These are phyloP conservation scores for Cordyceps fumosorosea DNA, from an alignment of 2,329 filamentous ascomycete species.

Conservation along the genomic window DNA sequence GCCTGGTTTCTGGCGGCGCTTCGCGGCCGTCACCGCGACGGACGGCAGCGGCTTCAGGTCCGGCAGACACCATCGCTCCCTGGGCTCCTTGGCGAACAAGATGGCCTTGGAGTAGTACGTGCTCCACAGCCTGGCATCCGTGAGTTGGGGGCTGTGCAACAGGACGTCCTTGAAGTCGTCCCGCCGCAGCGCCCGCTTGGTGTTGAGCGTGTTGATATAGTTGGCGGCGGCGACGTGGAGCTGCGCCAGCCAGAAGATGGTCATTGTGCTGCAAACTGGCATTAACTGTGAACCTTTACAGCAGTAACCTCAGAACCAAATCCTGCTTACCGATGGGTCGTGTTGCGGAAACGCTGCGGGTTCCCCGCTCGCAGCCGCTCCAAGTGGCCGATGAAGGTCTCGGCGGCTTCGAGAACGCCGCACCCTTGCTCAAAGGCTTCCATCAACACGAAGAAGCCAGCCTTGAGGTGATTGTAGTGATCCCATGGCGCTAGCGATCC, in stretches of 20 bases:
- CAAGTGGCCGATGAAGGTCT: conserved; percentile 25
- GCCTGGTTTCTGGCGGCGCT: not conserved
- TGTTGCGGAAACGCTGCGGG: conserved; percentile 27
- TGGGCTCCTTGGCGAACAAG: conserved; percentile 24
- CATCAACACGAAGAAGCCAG: conserved; percentile 26
- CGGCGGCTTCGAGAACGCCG: conserved; percentile 23
- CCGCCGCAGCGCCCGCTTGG: conserved; percentile 9
- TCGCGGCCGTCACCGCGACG: not conserved
- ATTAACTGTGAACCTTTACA: not conserved
- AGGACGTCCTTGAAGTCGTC: conserved; percentile 21
- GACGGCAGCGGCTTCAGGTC: conserved; percentile 25
- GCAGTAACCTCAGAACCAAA: not conserved
- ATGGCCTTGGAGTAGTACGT: conserved; percentile 26
- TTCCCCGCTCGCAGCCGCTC: conserved; percentile 20
- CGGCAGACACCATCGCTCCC: conserved; percentile 24
- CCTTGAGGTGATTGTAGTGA: conserved; percentile 27
- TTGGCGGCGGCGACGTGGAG: conserved; percentile 24
- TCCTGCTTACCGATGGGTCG: conserved; percentile 22
- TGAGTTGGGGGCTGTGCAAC: conserved; percentile 20
- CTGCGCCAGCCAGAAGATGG: conserved; percentile 29
- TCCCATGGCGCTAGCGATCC: conserved; percentile 26
- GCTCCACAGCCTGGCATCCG: conserved; percentile 26
- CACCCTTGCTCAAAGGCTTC: conserved; percentile 20
- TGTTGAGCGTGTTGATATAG: conserved; percentile 17
- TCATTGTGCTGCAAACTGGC: conserved; percentile 23